Evolutionary conservation across 1,284 basidiomycete species (phyloP), one percentile per base, ranked within the genome.

Genomic region (Microbotryum silenes-acaulis): DNA sequence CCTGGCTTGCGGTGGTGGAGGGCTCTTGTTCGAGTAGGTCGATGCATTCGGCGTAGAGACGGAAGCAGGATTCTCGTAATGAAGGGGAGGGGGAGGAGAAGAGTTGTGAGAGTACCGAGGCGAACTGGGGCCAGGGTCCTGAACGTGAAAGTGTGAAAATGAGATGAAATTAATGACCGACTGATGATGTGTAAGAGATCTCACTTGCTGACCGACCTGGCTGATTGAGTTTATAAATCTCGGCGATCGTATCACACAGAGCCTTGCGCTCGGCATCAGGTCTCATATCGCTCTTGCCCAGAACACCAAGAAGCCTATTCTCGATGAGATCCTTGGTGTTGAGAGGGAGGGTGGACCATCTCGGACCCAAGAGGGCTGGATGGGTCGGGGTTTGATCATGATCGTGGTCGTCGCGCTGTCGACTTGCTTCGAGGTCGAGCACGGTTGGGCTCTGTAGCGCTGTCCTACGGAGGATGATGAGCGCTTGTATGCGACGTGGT

Each of bases 1-100:
- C 59, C 10, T 27, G 14, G 44, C 49, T 51, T 48, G 46, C 54
- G 37, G 45, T 31, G 16, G 20, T 23, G 3, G 49, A 10, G 4
- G 53, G 48, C 31, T 60, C 59, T 21, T 25, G 18, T 25, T 55
- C 52, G 44, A 60, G 59, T 14, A 60, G 54, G n/a, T 44, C 42
- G 57, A 51, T 29, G 46, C 58, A 59, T 23, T 60, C 59, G 20
- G 59, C 25, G 51, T 60, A 60, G 44, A 60, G 55, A 14, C 49
- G 46, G 53, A 49, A 60, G 42, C 45, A 42, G 16, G 53, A 48
- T 27, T 56, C 54, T n/a, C 59, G 59, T 2, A 55, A 29, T 4
- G 45, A 53, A 14, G 55, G 53, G 4, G 31, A n/a, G 4, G 21
- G 25, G 37, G 52, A 55, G 1, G n/a, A n/a, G 47, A 56, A 60